These are phyloP conservation scores for Entelexis sorbosivorans DNA, from an alignment of 1,139 yeast genomes.

Conservation along the genomic window DNA sequence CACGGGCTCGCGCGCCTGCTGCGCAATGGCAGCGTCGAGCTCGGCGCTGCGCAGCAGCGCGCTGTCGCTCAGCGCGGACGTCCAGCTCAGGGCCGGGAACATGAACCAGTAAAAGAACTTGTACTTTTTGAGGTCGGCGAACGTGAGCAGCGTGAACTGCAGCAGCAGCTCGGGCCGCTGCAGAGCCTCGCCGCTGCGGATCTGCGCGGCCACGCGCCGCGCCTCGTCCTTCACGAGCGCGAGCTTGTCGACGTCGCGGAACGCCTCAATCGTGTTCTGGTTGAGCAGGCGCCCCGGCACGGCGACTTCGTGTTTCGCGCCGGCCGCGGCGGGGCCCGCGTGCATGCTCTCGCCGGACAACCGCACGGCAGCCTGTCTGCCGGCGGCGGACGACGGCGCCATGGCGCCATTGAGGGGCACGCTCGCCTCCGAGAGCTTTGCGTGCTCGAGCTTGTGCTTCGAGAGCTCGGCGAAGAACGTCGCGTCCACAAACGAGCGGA, in stretches of 20 bases:
- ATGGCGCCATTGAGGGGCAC: constrained; percentile 37
- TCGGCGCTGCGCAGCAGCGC: not conserved
- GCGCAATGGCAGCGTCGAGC: constrained; percentile 8
- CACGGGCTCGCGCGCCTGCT: constrained; percentile 5
- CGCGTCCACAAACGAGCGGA: constrained; percentile 69
- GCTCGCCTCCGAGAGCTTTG: constrained; percentile 47
- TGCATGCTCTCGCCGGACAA: constrained; percentile 32
- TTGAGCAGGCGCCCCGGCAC: constrained; percentile 43
- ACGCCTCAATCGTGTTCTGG: constrained; percentile 76
- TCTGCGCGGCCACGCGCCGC: constrained; percentile 23
- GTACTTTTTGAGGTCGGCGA: constrained; percentile 81
- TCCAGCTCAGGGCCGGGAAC: constrained; percentile 45
- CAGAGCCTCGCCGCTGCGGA: constrained; percentile 31
- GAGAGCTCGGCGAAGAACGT: constrained; percentile 72
- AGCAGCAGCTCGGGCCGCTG: constrained; percentile 36
- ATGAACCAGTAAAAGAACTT: constrained; percentile 85
- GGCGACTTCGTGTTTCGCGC: constrained; percentile 7
- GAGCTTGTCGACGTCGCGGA: constrained; percentile 56
- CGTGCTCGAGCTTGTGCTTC: constrained; percentile 52
- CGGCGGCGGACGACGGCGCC: constrained; percentile 37
- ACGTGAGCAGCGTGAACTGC: constrained; percentile 52
- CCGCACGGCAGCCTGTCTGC: constrained; percentile 32
- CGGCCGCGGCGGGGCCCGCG: not conserved
- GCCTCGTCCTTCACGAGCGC: constrained; percentile 43
- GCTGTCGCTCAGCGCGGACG: constrained; percentile 1